These are phyloP conservation scores for Aspergillus texensis DNA, from an alignment of 2,329 filamentous ascomycete genomes.

Conservation along the genomic window DNA sequence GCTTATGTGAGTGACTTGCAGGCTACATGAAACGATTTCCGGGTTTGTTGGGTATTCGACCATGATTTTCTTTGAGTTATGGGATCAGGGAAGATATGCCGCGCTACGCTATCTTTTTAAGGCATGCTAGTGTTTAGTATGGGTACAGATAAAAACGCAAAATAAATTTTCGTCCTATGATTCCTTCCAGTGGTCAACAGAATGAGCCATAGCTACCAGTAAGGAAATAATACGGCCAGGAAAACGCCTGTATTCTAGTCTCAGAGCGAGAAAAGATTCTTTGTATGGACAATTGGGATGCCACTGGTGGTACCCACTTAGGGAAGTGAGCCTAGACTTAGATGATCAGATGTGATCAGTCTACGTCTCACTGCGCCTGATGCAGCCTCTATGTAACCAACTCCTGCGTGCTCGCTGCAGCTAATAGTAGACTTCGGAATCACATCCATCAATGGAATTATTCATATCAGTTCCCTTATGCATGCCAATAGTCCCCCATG, in stretches of 20 bases:
- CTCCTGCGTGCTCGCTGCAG: no score
- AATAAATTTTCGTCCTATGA: background rate
- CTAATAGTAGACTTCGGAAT: background rate
- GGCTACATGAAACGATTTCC: background rate
- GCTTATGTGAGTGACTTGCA: background rate
- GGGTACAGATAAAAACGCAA: background rate
- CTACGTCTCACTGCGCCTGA: background rate
- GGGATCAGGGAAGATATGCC: background rate
- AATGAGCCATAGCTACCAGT: background rate
- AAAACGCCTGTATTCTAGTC: background rate
- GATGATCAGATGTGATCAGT: background rate
- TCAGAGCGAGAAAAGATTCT: background rate
- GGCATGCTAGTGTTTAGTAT: background rate
- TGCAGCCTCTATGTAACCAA: background rate
- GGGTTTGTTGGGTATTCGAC: background rate
- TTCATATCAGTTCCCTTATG: background rate
- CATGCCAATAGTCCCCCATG: background rate
- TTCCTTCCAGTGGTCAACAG: background rate
- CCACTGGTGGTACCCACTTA: no score
- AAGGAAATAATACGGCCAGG: background rate
- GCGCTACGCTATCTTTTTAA: background rate
- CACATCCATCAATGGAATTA: background rate
- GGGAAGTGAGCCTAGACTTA: background rate
- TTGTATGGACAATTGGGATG: background rate
- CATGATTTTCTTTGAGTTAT: background rate